phyloP scores from a whole-genome alignment of 768 basidiomycete genomes.

The Boletus sp. region DNA sequence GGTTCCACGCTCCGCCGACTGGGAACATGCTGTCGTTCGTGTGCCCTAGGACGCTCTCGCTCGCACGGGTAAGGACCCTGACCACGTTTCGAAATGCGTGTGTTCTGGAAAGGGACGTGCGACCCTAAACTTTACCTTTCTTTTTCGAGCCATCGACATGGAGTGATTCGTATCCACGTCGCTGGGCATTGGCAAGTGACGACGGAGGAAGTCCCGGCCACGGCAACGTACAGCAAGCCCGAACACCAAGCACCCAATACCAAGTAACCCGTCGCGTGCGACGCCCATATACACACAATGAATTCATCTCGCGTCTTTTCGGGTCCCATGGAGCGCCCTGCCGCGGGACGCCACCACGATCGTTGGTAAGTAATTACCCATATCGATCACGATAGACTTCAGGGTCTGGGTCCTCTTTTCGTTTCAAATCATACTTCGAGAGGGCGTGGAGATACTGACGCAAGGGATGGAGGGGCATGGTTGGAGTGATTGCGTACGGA shows the following conservation, averaged over 20 bases:
- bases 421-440: not conserved
- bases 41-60: constrained; percentile 1
- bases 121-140: constrained; percentile 2
- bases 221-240: constrained; percentile 6
- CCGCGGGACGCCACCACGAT: constrained; percentile 17
- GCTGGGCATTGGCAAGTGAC: not conserved
- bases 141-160: not conserved
- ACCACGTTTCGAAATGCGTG: constrained; percentile 10
- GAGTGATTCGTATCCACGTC: not conserved
- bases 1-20: not conserved
- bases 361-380: not conserved
- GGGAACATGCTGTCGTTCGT: constrained; percentile 8
- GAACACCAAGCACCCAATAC: not conserved
- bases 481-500: not conserved
- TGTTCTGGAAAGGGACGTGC: not conserved
- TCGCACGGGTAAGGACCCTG: constrained; percentile 19
- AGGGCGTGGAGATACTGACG: not conserved
- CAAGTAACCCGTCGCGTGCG: not conserved
- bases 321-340: constrained; percentile 3
- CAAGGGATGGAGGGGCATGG: not conserved
- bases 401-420: constrained; percentile 6
- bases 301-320: constrained; percentile 4
- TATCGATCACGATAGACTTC: constrained; percentile 11
- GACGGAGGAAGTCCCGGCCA: not conserved
- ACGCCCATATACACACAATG: constrained; percentile 1